Evolutionary conservation across 2,329 filamentous ascomycete species (phyloP).

Genomic region (Myriosclerotinia curreyana): DNA sequence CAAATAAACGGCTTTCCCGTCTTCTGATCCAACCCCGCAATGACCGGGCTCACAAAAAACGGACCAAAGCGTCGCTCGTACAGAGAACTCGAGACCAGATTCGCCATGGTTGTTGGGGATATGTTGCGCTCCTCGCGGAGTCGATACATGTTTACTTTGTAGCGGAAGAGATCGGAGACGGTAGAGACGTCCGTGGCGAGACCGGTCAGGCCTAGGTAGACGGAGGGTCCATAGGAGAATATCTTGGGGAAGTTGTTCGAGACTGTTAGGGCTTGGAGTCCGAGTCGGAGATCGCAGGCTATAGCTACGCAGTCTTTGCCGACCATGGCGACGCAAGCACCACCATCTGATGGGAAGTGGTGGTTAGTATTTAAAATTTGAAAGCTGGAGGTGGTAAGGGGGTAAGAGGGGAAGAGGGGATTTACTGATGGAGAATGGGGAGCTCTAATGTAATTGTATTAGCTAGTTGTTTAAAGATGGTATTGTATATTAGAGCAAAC

Average conservation of each 20-base stretch:
- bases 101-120: constrained; percentile 90
- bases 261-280: constrained; percentile 92
- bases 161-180: constrained; percentile 95
- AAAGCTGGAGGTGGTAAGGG: constrained; percentile 20
- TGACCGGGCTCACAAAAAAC: constrained; percentile 92
- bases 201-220: constrained; percentile 92
- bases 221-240: constrained; percentile 86
- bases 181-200: constrained; percentile 94
- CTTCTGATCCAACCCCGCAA: constrained; percentile 92
- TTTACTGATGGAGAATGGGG: constrained; percentile 92
- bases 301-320: constrained; percentile 99
- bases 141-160: constrained; percentile 99
- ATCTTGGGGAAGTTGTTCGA: constrained; percentile 99
- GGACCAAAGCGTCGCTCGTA: constrained; percentile 97
- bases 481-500: constrained; percentile 6
- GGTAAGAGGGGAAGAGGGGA: neutral
- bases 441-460: constrained; percentile 58
- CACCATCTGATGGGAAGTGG: constrained; percentile 58
- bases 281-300: constrained; percentile 96
- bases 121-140: constrained; percentile 97
- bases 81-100: constrained; percentile 84
- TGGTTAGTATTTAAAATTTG: constrained; percentile 14
- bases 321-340: constrained; percentile 97
- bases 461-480: constrained; percentile 33
- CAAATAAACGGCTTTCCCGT: constrained; percentile 96